phyloP scores from a whole-genome alignment of 768 basidiomycete genomes.

The Lentinula lateritia region DNA sequence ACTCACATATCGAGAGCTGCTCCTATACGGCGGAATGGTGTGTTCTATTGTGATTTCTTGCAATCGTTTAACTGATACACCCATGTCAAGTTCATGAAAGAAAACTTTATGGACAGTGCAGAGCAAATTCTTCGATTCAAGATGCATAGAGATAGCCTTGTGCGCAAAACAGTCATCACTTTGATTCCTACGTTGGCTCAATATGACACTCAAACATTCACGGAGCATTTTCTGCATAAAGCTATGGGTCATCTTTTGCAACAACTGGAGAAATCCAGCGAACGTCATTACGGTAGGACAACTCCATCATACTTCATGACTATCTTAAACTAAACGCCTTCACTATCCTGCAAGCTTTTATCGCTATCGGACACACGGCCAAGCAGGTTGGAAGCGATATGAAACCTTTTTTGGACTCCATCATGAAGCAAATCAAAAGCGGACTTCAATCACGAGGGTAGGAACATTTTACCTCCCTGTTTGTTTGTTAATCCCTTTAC shows the following conservation, averaged over 20 bases:
- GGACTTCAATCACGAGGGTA: constrained; percentile 88
- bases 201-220: constrained; percentile 91
- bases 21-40: constrained; percentile 93
- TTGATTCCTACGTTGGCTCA: constrained; percentile 93
- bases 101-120: constrained; percentile 79
- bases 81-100: constrained; percentile 70
- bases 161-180: constrained; percentile 92
- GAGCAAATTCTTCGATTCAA: constrained; percentile 89
- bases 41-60: constrained; percentile 19
- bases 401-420: constrained; percentile 90
- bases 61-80: constrained; percentile 1
- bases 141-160: constrained; percentile 78
- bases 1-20: constrained; percentile 84
- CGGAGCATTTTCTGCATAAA: constrained; percentile 85
- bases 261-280: constrained; percentile 83
- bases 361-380: constrained; percentile 94
- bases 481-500: not conserved
- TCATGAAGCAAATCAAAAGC: constrained; percentile 84
- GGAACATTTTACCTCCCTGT: constrained; percentile 5
- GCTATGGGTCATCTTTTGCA: constrained; percentile 89
- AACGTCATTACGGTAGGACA: constrained; percentile 78
- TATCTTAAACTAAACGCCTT: too few relatives aligned
- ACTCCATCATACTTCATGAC: not conserved
- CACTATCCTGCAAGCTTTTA: constrained; percentile 58
- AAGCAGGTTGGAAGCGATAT: constrained; percentile 89